A percentile compares a stretch with the other conserved stretches of the same genome.
phyloP scores from a whole-genome alignment of 495 filamentous ascomycete genomes.

The Talaromyces borbonicus region DNA sequence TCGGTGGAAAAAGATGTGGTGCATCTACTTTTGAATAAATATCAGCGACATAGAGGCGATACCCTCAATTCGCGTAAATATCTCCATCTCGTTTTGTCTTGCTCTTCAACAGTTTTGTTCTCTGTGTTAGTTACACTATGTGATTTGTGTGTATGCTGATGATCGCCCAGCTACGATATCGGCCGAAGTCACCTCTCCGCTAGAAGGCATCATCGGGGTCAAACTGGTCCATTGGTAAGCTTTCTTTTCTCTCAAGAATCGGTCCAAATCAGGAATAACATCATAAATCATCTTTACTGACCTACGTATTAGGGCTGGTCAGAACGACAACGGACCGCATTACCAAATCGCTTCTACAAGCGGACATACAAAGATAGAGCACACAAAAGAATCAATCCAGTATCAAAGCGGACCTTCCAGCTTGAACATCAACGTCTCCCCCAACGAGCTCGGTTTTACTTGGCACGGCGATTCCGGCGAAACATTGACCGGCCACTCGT shows the following conservation, averaged over 20 bases:
- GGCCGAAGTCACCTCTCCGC: conserved; percentile 37
- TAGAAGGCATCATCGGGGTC: conserved; percentile 51
- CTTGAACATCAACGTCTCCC: conserved; percentile 39
- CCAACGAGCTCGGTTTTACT: conserved; percentile 46
- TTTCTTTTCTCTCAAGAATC: conserved; percentile 9
- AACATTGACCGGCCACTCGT: conserved; percentile 48
- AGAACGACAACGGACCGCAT: conserved; percentile 46
- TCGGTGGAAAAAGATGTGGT: conserved; percentile 24
- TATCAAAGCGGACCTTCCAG: conserved; percentile 46
- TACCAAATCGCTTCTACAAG: conserved; percentile 48
- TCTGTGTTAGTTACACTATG: background rate
- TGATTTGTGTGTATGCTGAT: background rate
- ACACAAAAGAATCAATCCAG: conserved; percentile 35
- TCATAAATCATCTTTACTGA: background rate
- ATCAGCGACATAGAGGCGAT: conserved; percentile 41
- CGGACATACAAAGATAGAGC: conserved; percentile 36
- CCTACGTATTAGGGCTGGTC: conserved; percentile 23
- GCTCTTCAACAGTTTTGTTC: too few species aligned
- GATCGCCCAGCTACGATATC: conserved; percentile 19
- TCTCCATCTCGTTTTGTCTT: conserved; percentile 10
- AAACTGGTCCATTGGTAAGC: conserved; percentile 58
- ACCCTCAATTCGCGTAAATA: conserved; percentile 48
- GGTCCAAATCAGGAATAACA: background rate
- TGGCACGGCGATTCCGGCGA: conserved; percentile 41
- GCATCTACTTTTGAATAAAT: conserved; percentile 32